Conservation (phyloP, 2,329 filamentous ascomycete species). For the Raffaelea ambrosiae region DNA sequence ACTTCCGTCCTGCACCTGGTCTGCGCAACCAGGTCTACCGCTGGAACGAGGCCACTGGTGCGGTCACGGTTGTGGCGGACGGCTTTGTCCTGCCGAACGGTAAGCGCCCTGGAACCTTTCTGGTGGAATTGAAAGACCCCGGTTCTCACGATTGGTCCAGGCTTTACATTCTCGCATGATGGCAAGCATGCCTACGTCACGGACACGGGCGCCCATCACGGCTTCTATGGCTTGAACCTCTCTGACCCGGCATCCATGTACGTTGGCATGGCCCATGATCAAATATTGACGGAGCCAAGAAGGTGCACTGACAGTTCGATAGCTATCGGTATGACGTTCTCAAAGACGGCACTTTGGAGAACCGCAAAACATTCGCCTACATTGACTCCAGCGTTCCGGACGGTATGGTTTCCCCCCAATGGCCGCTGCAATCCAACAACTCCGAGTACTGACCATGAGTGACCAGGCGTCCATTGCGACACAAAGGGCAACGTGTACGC, state of each 20-base stretch:
- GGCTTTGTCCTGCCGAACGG: constrained; percentile 48
- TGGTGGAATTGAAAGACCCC: too few species aligned
- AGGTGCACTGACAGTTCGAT: background rate
- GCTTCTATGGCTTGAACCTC: constrained; percentile 31
- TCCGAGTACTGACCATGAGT: too few species aligned
- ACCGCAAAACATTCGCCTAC: constrained; percentile 48
- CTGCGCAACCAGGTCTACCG: constrained; percentile 52
- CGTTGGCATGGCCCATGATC: constrained; percentile 14
- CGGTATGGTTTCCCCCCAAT: too few species aligned
- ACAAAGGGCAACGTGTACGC: constrained; percentile 46
- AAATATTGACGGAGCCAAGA: background rate
- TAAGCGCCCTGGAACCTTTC: constrained; percentile 10
- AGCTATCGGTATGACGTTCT: constrained; percentile 39
- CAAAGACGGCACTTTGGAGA: constrained; percentile 35
- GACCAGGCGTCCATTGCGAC: constrained; percentile 46
- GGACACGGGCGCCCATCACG: constrained; percentile 39
- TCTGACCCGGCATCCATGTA: constrained; percentile 38
- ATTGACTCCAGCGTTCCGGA: constrained; percentile 47
- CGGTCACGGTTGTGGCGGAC: constrained; percentile 47
- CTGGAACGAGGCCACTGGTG: constrained; percentile 39
- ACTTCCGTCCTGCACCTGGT: constrained; percentile 44
- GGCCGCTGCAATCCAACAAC: too few species aligned
- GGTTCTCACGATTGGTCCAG: constrained; percentile 14
- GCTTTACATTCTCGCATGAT: constrained; percentile 47
- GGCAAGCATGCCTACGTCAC: constrained; percentile 45